These are phyloP conservation scores for Solanum peruvianum DNA, from an alignment of 257 asterid species.

Conservation along the genomic window DNA sequence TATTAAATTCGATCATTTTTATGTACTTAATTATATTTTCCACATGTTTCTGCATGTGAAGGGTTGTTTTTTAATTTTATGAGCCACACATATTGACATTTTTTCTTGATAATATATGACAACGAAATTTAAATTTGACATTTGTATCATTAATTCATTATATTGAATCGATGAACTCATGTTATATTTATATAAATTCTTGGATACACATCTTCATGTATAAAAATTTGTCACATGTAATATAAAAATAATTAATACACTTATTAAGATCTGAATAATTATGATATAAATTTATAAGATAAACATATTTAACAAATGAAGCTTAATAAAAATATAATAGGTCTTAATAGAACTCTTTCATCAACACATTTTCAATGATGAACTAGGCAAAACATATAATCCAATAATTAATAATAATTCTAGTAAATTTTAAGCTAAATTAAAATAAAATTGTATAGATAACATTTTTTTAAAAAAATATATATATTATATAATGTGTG, in stretches of 20 bases:
- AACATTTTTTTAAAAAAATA: too few species aligned
- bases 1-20: not conserved
- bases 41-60: not conserved
- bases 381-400: too few species aligned
- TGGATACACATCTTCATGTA: not conserved
- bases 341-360: not conserved
- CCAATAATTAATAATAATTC: not conserved
- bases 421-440: not conserved
- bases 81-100: not conserved
- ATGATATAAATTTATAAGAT: not conserved
- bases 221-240: not conserved
- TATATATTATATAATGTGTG: not conserved
- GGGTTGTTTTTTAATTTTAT: not conserved
- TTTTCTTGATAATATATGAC: too few species aligned
- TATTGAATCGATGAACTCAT: not conserved
- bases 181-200: not conserved
- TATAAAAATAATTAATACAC: not conserved
- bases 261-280: not conserved
- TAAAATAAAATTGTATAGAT: not conserved
- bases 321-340: not conserved
- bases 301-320: not conserved
- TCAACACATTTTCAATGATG: too few species aligned
- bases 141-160: too few species aligned
- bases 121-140: not conserved
- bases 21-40: not conserved